phyloP scores from a whole-genome alignment of 2,329 filamentous ascomycete genomes.

The Tolypocladium nubicola region DNA sequence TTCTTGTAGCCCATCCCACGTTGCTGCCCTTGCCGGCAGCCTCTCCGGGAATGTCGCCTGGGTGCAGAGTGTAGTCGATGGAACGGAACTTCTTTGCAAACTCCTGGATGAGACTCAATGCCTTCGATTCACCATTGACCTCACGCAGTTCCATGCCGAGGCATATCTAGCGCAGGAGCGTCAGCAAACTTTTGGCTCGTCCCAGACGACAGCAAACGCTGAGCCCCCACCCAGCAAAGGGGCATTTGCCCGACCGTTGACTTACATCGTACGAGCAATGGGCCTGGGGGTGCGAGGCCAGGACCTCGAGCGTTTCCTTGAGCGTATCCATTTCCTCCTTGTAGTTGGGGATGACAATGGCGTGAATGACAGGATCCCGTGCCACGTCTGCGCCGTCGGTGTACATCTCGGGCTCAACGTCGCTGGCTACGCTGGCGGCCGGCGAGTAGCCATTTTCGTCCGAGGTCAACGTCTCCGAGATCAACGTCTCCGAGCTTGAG shows the following conservation, averaged over 20 bases:
- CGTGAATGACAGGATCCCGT: slow-evolving; percentile 44
- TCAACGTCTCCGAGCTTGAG: slow-evolving; percentile 45
- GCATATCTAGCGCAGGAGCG: slow-evolving; percentile 41
- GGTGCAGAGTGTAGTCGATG: slow-evolving; percentile 59
- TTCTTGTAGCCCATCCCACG: slow-evolving; percentile 58
- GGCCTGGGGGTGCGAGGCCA: slow-evolving; percentile 57
- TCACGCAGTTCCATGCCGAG: slow-evolving; percentile 66
- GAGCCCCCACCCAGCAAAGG: not conserved
- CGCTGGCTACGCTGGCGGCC: slow-evolving; percentile 39
- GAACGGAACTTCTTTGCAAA: slow-evolving; percentile 56
- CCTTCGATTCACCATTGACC: slow-evolving; percentile 48
- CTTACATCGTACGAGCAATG: slow-evolving; percentile 58
- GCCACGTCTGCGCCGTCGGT: slow-evolving; percentile 31
- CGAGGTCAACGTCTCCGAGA: slow-evolving; percentile 36
- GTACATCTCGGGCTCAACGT: slow-evolving; percentile 36
- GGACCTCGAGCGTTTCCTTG: slow-evolving; percentile 56
- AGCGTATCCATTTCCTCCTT: slow-evolving; percentile 62
- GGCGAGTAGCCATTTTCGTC: slow-evolving; percentile 33
- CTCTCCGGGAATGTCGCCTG: slow-evolving; percentile 53
- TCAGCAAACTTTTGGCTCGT: slow-evolving; percentile 4
- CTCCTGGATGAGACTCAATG: slow-evolving; percentile 47
- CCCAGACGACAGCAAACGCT: not conserved
- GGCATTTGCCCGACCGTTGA: slow-evolving; percentile 9
- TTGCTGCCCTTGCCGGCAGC: slow-evolving; percentile 68
- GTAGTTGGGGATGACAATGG: slow-evolving; percentile 63